Base-by-base conservation (phyloP, 495 filamentous ascomycete genomes). In the Penicillium goetzii region DNA sequence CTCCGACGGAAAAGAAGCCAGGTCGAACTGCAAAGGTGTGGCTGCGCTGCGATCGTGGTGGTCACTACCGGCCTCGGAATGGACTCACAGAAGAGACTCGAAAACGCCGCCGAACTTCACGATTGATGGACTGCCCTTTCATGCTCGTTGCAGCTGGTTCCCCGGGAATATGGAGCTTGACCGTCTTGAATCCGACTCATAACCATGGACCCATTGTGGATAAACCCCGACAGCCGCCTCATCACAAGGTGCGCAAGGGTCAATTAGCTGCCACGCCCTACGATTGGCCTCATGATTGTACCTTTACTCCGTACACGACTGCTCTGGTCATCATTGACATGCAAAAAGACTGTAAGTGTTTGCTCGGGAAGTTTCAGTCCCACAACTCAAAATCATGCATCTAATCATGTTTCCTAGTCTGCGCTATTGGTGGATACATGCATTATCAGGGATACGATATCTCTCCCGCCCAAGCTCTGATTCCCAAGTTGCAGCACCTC, bases 261-360 rank as follows among this genome's bases (percentile, higher is more conserved):
- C 80, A 80, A 60, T 68, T 85, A 36, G 74, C 78, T 10, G 80
- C 84, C 0, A 60, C 67, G 1, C 87, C 87, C 30, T 89, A 89
- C 68, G 74, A 78, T 53, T 89, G 86, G 86, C 88, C 88, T 0
- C 86, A 89, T 64, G 84, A 89, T 71, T 78, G 78, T 14, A 76
- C 76, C 23, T 79, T 89, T 56, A 80, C 82, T 8, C 80, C 83
- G 8, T 75, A 76, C 40, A 88, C 84, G 11, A 90, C 88, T 15
- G 88, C 87, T 6, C 75, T 90, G 54, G 82, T 90, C 2, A 82
- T 90, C 34, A 88, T 90, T 65, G 88, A 90, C 74, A 90, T 90
- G 87, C 88, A 90, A 68, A 86, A 86, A 59, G 88, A 90, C 69
- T 89, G 85, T 88, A 68, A 64, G 81, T 76, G 60, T 56, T 26